Base-by-base conservation (phyloP, 2,329 filamentous ascomycete genomes). In the Cytospora leucostoma region DNA sequence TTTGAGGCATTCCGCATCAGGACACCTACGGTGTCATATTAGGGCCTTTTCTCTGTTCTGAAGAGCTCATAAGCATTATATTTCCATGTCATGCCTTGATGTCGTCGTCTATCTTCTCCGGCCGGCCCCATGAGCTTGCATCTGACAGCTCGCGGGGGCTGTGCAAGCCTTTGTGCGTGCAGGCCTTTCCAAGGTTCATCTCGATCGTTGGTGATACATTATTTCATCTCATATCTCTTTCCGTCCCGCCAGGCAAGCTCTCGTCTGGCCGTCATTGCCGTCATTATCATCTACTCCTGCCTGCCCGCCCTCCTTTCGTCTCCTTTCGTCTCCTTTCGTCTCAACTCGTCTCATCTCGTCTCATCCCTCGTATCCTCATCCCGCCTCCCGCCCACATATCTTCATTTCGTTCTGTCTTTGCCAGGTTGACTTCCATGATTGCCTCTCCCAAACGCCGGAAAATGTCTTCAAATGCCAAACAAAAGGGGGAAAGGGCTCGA, bases 31-130 rank as follows among this genome's bases (percentile, higher is more conserved):
- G 27, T 53, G 1, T 27, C 13, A 13, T 55, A 35, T 37, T 55
- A 40, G 51, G 52, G 56, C 62, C 50, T 33, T 33, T 17, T 38
- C 40, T 19, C 27, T 2, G 27, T 27, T 47, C 4, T 12, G 44
- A 47, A 19, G 62, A 61, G 62, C 62, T 63, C 52, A 40, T 55
- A 17, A 44, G 47, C 13, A 61, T 56, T 63, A 63, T 63, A 35
- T 34, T 50, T 37, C 34, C 37, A 56, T 7, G 32, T 61, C 34
- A 61, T 61, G 21, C 40, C 53, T 51, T 27, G 4, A 27, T 27
- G 27, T 27, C 40, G 27, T 60, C 62, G 40, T 55, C 57, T 61
- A 47, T 50, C 51, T 38, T 51, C 57, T 49, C 17, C 52, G 38
- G 17, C 50, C 11, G 40, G 51, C 44, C 53, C 38, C 56, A 51